These are phyloP conservation scores for Echria macrotheca DNA, from an alignment of 495 filamentous ascomycete species.

Conservation along the genomic window DNA sequence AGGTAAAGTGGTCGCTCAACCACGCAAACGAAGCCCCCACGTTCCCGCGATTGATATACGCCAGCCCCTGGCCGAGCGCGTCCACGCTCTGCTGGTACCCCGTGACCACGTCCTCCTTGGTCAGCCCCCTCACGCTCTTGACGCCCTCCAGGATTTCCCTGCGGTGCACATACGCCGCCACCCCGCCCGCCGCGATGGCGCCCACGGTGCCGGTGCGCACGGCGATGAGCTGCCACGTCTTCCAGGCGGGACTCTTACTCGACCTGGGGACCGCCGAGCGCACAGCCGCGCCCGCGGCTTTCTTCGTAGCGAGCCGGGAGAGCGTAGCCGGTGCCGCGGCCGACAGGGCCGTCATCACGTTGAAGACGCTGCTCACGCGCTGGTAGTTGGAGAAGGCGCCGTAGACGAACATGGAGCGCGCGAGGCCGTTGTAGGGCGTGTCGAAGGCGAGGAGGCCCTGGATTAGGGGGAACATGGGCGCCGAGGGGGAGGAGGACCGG, in stretches of 20 bases:
- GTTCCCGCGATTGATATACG: conserved; percentile 44
- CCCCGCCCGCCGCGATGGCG: conserved; percentile 82
- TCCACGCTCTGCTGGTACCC: conserved; percentile 42
- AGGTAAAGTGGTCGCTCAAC: conserved; percentile 44
- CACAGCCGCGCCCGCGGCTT: conserved; percentile 20
- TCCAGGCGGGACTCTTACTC: conserved; percentile 33
- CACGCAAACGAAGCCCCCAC: conserved; percentile 44
- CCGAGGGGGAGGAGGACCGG: conserved; percentile 15
- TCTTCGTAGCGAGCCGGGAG: conserved; percentile 43
- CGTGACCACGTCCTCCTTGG: conserved; percentile 32
- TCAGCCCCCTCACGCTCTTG: conserved; percentile 33
- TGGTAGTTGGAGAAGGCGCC: conserved; percentile 86
- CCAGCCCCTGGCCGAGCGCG: conserved; percentile 43
- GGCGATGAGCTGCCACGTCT: conserved; percentile 76
- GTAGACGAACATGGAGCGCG: conserved; percentile 83
- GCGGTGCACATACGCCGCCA: conserved; percentile 77
- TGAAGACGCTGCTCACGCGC: conserved; percentile 69
- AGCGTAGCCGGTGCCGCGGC: conserved; percentile 43
- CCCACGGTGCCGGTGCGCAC: conserved; percentile 81
- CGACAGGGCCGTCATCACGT: conserved; percentile 55
- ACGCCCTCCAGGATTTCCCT: conserved; percentile 61
- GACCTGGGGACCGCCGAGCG: conserved; percentile 36
- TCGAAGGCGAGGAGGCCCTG: conserved; percentile 89
- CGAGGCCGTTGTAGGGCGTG: conserved; percentile 87
- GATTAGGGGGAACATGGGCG: conserved; percentile 57